These are phyloP conservation scores for Rhizopogon sp. DNA, from an alignment of 768 basidiomycete genomes.

Conservation along the genomic window DNA sequence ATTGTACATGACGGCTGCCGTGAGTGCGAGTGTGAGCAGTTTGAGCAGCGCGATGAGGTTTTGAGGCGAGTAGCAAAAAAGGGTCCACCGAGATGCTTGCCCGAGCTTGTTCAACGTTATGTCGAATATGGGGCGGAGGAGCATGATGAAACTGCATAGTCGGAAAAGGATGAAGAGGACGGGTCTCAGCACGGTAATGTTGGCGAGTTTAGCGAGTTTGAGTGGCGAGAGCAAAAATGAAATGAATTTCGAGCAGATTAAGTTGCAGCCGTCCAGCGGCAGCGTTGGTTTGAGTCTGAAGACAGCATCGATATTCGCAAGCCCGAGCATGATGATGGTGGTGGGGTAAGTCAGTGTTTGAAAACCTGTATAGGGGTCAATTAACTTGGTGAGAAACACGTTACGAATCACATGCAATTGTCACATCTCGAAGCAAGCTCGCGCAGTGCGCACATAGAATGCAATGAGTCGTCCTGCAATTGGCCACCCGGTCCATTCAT, in stretches of 20 bases:
- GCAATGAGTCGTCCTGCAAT: background rate
- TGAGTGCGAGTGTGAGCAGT: constrained; percentile 9
- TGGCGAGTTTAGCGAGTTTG: background rate
- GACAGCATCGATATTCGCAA: background rate
- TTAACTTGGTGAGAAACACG: background rate
- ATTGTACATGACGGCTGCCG: constrained; percentile 9
- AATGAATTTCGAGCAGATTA: background rate
- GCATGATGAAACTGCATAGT: background rate
- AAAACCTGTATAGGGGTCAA: background rate
- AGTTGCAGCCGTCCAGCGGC: background rate
- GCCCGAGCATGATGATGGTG: background rate
- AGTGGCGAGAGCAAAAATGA: background rate
- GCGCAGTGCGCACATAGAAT: no score
- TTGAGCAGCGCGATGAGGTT: constrained; percentile 2
- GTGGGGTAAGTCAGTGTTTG: background rate
- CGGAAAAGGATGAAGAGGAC: background rate
- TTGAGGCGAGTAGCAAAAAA: background rate
- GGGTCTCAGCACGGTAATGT: background rate
- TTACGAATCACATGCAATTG: background rate
- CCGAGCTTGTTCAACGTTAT: background rate
- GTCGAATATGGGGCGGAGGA: background rate
- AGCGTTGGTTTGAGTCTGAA: background rate
- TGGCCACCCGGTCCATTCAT: no score
- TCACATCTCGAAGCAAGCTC: background rate
- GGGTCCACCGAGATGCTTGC: background rate